Conservation (phyloP, 2,329 filamentous ascomycete species). For the Cordyceps cateniannulata region DNA sequence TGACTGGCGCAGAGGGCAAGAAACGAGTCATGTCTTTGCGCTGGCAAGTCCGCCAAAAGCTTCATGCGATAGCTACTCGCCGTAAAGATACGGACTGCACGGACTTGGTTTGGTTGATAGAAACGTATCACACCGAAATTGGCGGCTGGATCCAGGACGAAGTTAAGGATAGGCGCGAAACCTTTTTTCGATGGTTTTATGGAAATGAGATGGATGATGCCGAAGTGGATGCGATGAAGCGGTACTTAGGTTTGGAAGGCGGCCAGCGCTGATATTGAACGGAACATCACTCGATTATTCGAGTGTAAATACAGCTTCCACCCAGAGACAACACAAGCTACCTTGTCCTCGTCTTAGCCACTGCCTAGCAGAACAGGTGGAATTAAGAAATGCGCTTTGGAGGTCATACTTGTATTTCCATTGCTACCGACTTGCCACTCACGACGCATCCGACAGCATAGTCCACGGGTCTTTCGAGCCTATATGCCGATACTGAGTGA, state of each 20-base stretch:
- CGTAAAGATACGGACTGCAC: not conserved
- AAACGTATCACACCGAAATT: not conserved
- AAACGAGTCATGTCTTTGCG: too few species aligned
- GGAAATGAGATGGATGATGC: not conserved
- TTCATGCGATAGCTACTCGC: not conserved
- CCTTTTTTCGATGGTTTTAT: not conserved
- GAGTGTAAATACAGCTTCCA: not conserved
- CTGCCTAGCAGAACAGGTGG: not conserved
- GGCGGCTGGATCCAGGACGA: not conserved
- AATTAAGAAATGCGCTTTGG: not conserved
- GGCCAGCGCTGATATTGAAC: not conserved
- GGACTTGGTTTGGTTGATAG: not conserved
- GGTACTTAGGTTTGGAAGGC: not conserved
- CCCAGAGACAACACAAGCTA: not conserved
- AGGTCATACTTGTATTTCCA: not conserved
- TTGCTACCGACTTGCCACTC: not conserved
- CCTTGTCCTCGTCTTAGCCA: not conserved
- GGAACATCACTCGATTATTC: not conserved
- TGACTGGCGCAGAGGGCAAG: too few species aligned
- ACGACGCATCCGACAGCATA: not conserved
- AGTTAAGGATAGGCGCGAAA: not conserved
- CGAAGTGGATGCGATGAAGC: not conserved
- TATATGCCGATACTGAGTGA: conserved; percentile 1
- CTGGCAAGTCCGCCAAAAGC: too few species aligned
- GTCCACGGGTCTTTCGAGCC: not conserved